A percentile compares a stretch with the other conserved stretches of the same genome.
phyloP scores from a whole-genome alignment of 495 filamentous ascomycete genomes.

The Cercophora samala region DNA sequence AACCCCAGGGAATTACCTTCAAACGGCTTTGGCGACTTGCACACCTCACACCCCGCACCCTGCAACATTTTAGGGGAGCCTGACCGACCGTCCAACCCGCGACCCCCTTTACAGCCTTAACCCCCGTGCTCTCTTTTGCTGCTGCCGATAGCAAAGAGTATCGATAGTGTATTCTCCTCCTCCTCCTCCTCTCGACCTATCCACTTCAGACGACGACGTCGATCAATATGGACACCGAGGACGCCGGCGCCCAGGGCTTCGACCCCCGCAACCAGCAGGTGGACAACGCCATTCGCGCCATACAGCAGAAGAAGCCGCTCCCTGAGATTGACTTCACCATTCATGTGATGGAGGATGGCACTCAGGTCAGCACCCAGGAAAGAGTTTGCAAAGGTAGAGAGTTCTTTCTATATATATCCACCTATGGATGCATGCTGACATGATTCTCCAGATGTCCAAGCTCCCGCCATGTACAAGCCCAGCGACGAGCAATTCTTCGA shows the following conservation, averaged over 20 bases:
- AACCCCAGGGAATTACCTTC: conserved; percentile 1
- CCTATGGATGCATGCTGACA: conserved; percentile 15
- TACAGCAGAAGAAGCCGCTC: conserved; percentile 86
- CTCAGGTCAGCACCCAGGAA: conserved; percentile 89
- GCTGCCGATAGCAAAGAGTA: not conserved
- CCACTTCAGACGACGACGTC: conserved; percentile 5
- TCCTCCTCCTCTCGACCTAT: not conserved
- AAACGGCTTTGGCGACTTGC: conserved; percentile 1
- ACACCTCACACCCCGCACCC: not conserved
- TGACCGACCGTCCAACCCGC: conserved; percentile 9
- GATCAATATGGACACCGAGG: conserved; percentile 38
- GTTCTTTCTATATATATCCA: not conserved
- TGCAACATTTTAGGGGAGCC: conserved; percentile 4
- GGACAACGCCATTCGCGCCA: conserved; percentile 72
- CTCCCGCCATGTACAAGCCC: conserved; percentile 86
- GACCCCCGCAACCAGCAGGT: conserved; percentile 48
- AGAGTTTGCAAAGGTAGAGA: conserved; percentile 90
- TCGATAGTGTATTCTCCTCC: not conserved
- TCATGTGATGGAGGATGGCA: conserved; percentile 96
- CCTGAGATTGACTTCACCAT: conserved; percentile 98
- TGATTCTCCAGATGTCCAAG: conserved; percentile 75
- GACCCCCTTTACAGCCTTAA: not conserved
- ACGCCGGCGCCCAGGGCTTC: conserved; percentile 30
- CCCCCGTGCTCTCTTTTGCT: not conserved
- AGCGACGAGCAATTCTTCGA: conserved; percentile 73